Evolutionary conservation across 352 stramenopile genomes (phyloP).

Genomic region (Albugo candida): DNA sequence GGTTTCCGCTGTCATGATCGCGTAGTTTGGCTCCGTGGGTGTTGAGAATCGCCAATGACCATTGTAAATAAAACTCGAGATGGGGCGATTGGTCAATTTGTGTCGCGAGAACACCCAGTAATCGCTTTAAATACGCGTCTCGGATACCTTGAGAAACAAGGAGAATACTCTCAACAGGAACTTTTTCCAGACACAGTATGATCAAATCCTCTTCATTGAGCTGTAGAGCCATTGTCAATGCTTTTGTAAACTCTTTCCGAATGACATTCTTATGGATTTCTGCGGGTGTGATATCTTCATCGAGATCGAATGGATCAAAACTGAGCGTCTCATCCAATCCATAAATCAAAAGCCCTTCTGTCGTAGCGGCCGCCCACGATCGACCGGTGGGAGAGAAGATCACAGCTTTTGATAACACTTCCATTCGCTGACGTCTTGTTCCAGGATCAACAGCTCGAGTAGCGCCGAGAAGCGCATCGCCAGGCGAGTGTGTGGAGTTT

Average conservation of each 20-base stretch:
- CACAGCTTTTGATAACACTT: conserved; percentile 83
- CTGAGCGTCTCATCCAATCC: conserved; percentile 89
- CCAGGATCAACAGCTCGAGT: conserved; percentile 86
- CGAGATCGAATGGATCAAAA: conserved; percentile 98
- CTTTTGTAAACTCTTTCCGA: conserved; percentile 80
- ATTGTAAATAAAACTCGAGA: conserved; percentile 95
- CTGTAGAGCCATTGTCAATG: conserved; percentile 91
- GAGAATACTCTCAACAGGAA: conserved; percentile 75
- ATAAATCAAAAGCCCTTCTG: conserved; percentile 96
- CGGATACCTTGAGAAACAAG: conserved; percentile 83
- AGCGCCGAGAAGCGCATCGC: conserved; percentile 47
- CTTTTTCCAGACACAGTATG: conserved; percentile 78
- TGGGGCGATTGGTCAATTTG: conserved; percentile 85
- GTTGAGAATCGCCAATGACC: conserved; percentile 88
- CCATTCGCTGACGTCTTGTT: conserved; percentile 63
- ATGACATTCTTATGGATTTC: conserved; percentile 76
- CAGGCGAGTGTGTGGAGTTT: conserved; percentile 31
- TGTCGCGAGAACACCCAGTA: conserved; percentile 87
- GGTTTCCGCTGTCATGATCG: conserved; percentile 13
- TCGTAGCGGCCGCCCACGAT: conserved; percentile 93
- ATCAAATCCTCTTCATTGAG: conserved; percentile 93
- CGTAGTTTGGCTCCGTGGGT: conserved; percentile 79
- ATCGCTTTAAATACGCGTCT: conserved; percentile 80
- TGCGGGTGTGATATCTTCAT: conserved; percentile 93
- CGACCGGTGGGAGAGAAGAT: conserved; percentile 93